These are phyloP conservation scores for Oryza punctata DNA, from an alignment of 176 grass and related monocot species.

Conservation along the genomic window DNA sequence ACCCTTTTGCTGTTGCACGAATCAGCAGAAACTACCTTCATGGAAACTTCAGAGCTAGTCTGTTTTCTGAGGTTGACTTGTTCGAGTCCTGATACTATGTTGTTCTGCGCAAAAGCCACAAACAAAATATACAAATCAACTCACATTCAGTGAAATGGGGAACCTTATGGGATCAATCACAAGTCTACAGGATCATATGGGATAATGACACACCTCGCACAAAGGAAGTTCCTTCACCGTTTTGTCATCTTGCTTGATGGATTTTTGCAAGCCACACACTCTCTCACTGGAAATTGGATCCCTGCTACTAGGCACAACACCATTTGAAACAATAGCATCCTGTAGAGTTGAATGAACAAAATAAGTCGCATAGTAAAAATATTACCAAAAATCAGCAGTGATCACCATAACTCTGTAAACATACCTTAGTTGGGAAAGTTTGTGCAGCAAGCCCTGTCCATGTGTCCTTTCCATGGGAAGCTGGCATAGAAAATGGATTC, in stretches of 20 bases:
- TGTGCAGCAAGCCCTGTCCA: not conserved
- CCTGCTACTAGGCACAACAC: not conserved
- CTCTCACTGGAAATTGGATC: not conserved
- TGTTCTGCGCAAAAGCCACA: conserved; percentile 26
- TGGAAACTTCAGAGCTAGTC: conserved; percentile 6
- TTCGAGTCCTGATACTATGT: not conserved
- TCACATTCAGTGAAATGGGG: not conserved
- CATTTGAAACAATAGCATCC: conserved; percentile 43
- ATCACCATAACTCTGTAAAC: not conserved
- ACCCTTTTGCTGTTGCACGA: conserved; percentile 35
- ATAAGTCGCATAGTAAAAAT: not conserved
- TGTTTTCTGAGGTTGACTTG: not conserved
- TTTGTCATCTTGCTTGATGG: conserved; percentile 23
- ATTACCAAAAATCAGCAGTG: not conserved
- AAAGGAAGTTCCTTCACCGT: conserved; percentile 6
- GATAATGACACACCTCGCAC: conserved; percentile 18
- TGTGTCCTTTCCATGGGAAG: not conserved
- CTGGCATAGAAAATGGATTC: conserved; percentile 20
- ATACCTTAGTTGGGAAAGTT: conserved; percentile 33
- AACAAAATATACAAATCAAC: conserved; percentile 3
- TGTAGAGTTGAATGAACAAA: conserved; percentile 15
- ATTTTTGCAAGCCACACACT: conserved; percentile 3
- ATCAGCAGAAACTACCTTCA: not conserved
- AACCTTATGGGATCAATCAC: not conserved
- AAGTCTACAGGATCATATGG: not conserved